Evolutionary conservation across 2,329 filamentous ascomycete genomes (phyloP), one percentile per base, ranked within the genome.

Genomic region (Endothia cerciana): DNA sequence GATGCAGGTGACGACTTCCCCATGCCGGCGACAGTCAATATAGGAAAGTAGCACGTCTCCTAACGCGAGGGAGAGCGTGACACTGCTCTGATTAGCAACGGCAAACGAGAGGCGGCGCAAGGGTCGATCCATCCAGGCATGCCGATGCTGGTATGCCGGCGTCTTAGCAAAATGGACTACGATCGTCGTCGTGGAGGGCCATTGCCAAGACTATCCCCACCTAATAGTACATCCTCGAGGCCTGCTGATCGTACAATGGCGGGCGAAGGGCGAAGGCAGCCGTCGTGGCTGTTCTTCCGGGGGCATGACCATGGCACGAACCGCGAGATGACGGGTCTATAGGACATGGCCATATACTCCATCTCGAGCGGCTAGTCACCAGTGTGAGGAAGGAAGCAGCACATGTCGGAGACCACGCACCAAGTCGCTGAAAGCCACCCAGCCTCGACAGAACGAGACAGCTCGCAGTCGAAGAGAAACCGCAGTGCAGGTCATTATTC

Each of bases 301-400:
- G n/a, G n/a, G 0, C 3, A 58, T 17, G n/a, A 41, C 19, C 13
- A n/a, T 58, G 11, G 36, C 1, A 5, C n/a, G 55, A 41, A 28
- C 36, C 36, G 55, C 55, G 11, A 61, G 22, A 25, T 36, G 17
- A 51, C 51, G 45, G 43, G 45, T 30, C 30, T 51, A 51, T 49
- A n/a, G 25, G 33, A 40, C 59, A 51, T 33, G 11, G 43, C 47
- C 30, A 8, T 49, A 61, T 49, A 51, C 43, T 38, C 59, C 59
- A 22, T 60, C 19, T 25, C 57, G 33, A 38, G 59, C 59, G 22
- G 30, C 43, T 61, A 33, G 30, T 51, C 30, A 8, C n/a, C 59
- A 36, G 45, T 11, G 15, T 15, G 10, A 15, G 4, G 38, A n/a
- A 25, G 56, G 28, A 3, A 15, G 11, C 43, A 22, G 41, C 59